Percentiles rank a stretch among this genome's conserved stretches.
Evolutionary conservation across 257 asterid genomes (phyloP).

Genomic region (Solanum arcanum): DNA sequence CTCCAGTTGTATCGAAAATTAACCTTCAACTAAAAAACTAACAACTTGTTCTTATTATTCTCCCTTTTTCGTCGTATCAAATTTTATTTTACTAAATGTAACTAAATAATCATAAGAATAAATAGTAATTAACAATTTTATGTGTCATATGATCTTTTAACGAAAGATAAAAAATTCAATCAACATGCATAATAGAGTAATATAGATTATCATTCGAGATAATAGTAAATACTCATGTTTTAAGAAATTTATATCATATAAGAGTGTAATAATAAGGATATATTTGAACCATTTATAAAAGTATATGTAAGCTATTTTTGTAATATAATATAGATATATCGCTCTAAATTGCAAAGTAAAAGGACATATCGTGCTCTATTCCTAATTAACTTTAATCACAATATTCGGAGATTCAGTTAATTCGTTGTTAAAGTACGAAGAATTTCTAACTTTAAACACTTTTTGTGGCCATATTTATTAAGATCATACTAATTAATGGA

Average conservation of each 20-base stretch:
- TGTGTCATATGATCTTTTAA: not conserved
- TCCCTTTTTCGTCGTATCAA: not conserved
- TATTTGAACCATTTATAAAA: too few relatives aligned
- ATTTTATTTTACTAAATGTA: not conserved
- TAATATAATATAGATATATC: too few relatives aligned
- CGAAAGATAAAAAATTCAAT: not conserved
- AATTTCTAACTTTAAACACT: not conserved
- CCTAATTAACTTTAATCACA: not conserved
- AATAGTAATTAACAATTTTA: too few relatives aligned
- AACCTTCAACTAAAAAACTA: not conserved
- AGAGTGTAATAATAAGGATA: too few relatives aligned
- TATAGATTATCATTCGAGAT: too few relatives aligned
- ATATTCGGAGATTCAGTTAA: not conserved
- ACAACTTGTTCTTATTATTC: not conserved
- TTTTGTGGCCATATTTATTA: not conserved
- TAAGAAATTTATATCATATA: too few relatives aligned
- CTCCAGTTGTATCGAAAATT: not conserved
- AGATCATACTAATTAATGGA: not conserved
- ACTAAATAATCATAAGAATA: too few relatives aligned
- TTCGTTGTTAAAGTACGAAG: not conserved
- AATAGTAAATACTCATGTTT: too few relatives aligned
- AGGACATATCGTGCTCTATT: too few relatives aligned
- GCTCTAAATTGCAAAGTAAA: not conserved
- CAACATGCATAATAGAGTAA: not conserved
- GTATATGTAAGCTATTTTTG: too few relatives aligned